A percentile compares a stretch with the other conserved stretches of the same genome.
These are phyloP conservation scores for Ceratocystis cacaofunesta DNA, from an alignment of 2,329 filamentous ascomycete species.

Conservation along the genomic window DNA sequence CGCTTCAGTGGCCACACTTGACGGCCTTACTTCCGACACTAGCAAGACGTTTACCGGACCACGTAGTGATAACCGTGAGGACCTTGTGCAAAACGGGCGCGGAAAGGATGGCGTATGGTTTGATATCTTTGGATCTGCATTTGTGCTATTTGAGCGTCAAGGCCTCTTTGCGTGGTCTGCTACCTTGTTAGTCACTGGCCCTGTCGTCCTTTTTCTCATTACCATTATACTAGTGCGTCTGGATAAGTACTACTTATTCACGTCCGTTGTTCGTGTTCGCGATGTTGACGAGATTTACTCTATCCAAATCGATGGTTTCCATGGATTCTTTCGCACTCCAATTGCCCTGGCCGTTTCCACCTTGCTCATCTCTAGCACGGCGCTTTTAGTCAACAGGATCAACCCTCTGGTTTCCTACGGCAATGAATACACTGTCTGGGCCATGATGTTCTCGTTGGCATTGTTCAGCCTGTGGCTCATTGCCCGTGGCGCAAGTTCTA, in stretches of 20 bases:
- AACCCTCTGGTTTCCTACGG: constrained; percentile 89
- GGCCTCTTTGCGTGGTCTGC: constrained; percentile 82
- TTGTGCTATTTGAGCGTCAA: constrained; percentile 64
- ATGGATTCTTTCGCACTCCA: constrained; percentile 73
- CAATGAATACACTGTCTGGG: constrained; percentile 62
- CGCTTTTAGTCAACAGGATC: constrained; percentile 62
- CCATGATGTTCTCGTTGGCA: constrained; percentile 71
- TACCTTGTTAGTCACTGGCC: constrained; percentile 64
- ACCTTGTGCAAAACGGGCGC: constrained; percentile 50
- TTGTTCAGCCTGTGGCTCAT: constrained; percentile 72
- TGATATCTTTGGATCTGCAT: constrained; percentile 67
- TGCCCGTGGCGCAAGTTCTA: constrained; percentile 60
- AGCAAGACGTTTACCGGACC: constrained; percentile 50
- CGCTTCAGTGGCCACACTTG: constrained; percentile 59
- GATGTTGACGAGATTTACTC: constrained; percentile 46
- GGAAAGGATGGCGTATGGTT: constrained; percentile 76
- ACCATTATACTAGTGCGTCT: constrained; percentile 52
- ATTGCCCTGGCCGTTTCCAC: constrained; percentile 55
- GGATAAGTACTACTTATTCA: constrained; percentile 83
- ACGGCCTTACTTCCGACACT: constrained; percentile 53
- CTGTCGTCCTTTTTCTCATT: constrained; percentile 54
- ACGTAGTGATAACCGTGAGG: constrained; percentile 37
- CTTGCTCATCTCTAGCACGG: constrained; percentile 53
- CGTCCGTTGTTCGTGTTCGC: constrained; percentile 40
- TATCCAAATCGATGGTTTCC: constrained; percentile 56